These are phyloP conservation scores for Dactylellina leptospora DNA, from an alignment of 2,329 filamentous ascomycete species.

Conservation along the genomic window DNA sequence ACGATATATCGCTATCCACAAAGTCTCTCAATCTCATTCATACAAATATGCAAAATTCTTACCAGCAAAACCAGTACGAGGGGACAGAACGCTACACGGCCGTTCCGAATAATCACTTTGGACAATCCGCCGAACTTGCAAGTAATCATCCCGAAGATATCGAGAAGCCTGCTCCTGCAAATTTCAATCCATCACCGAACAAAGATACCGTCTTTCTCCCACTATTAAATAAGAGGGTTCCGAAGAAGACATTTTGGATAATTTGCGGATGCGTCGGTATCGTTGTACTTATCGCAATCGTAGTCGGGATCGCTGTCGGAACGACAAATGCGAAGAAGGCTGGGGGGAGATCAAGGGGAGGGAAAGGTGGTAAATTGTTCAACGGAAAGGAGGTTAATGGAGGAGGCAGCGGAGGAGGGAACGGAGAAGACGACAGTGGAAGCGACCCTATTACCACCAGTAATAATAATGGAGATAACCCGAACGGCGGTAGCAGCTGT, in stretches of 20 bases:
- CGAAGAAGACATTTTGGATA: slow-evolving; percentile 31
- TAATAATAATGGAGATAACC: background rate
- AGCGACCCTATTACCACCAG: too few species aligned
- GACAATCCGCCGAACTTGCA: background rate
- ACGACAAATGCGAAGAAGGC: slow-evolving; percentile 9
- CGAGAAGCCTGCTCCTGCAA: slow-evolving; percentile 25
- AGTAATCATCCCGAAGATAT: slow-evolving; percentile 3
- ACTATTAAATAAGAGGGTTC: slow-evolving; percentile 21
- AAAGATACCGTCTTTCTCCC: slow-evolving; percentile 18
- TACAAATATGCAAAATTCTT: slow-evolving; percentile 42
- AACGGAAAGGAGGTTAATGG: too few species aligned
- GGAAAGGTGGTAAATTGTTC: slow-evolving; percentile 4
- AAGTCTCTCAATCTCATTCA: too few species aligned
- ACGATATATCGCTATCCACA: too few species aligned
- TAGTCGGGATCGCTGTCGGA: slow-evolving; percentile 23
- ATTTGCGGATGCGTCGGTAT: slow-evolving; percentile 4
- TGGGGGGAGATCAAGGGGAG: background rate
- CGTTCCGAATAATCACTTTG: background rate
- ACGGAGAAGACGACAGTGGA: too few species aligned
- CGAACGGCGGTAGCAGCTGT: slow-evolving; percentile 11
- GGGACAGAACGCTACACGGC: slow-evolving; percentile 17
- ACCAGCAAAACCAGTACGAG: slow-evolving; percentile 18
- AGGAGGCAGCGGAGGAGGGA: too few species aligned
- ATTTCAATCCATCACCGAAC: slow-evolving; percentile 16
- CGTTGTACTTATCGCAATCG: slow-evolving; percentile 19